These are phyloP conservation scores for Mikania micrantha DNA, from an alignment of 129 eudicot genomes.

Conservation along the genomic window DNA sequence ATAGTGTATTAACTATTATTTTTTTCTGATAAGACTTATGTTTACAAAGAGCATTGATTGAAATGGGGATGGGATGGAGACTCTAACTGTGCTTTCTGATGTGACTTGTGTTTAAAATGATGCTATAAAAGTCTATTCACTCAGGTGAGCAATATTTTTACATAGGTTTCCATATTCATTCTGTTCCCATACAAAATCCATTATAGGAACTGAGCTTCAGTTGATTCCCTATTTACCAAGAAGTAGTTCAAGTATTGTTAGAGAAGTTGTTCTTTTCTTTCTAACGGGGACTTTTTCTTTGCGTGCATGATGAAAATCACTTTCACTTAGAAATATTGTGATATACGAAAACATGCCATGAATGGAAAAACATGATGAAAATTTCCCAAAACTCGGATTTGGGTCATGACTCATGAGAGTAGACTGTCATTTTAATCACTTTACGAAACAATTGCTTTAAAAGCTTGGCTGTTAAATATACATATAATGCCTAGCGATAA, in stretches of 20 bases:
- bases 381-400: background rate
- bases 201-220: background rate
- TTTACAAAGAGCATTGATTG: background rate
- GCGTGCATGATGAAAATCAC: background rate
- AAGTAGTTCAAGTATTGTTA: background rate
- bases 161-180: background rate
- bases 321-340: background rate
- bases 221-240: background rate
- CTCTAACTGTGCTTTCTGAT: background rate
- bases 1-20: too few relatives aligned
- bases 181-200: too few relatives aligned
- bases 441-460: background rate
- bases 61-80: background rate
- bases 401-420: background rate
- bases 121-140: background rate
- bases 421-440: background rate
- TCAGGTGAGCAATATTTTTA: background rate
- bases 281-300: background rate
- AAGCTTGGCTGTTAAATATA: background rate
- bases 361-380: background rate
- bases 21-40: background rate
- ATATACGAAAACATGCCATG: background rate
- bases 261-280: background rate
- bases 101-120: background rate
- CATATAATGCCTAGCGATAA: background rate